Evolutionary conservation across 176 grass and related monocot species (phyloP), one percentile per base, ranked within the genome.

Genomic region (Ananas comosus): DNA sequence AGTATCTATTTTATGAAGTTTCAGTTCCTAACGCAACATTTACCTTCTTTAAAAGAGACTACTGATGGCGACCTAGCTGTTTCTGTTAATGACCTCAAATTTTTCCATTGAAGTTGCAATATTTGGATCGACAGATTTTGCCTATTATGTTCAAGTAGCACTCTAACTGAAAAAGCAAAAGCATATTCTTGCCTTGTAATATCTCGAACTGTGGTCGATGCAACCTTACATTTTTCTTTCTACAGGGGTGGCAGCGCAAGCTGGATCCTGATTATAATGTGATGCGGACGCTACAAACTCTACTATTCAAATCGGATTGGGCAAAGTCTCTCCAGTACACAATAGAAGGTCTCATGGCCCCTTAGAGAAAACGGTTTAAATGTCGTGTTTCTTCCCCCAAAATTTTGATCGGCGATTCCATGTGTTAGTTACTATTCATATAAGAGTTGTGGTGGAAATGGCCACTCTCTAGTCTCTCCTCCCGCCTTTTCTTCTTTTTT

Each of bases 261-360:
- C 63, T 99, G 78, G 95, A 99, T 86, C 95, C 95, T 25, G 90
- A 88, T 68, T 99, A 91, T 77, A 83, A 99, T 82, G 85, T 99
- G 51, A 99, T 99, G 95, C 91, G 84, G 70, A 99, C 95, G 59
- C 72, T 99, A 3, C 84, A 85, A 53, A 82, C 82, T 11, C 80
- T 99, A 74, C 73, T 94, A 74, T 99, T 99, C 18, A 99, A 87
- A 81, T 84, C 88, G 69, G 95, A 99, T 63, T 93, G 90, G 95
- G 90, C 87, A 11, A 81, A 88, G 63, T 83, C 80, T 74, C 89
- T 99, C 80, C 83, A 86, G 49, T 99, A 99, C 63, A 99, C 90
- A 51, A 99, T 99, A 18, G 90, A 94, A 80, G 87, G 95, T 53
- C 95, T 99, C 49, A 87, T 92, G 85, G 87, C 84, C 11, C 83